These are phyloP conservation scores for Citrus glauca DNA, from an alignment of 345 rosid species.

Conservation along the genomic window DNA sequence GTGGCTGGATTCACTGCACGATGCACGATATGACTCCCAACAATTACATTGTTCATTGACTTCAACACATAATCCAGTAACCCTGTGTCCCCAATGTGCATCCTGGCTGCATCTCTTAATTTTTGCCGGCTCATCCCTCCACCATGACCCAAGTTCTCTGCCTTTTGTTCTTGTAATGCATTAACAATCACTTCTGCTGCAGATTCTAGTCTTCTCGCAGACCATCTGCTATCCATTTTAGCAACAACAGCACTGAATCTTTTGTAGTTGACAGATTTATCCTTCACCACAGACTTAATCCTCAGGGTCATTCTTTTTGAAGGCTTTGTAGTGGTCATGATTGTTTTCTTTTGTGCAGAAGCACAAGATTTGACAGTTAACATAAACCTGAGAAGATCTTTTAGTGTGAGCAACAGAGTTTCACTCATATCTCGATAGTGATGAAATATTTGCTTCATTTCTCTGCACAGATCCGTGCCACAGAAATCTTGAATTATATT, in stretches of 20 bases:
- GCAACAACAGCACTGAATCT: constrained; percentile 43
- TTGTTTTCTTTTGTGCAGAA: constrained; percentile 30
- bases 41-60: constrained; percentile 70
- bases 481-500: constrained; percentile 41
- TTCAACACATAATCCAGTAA: constrained; percentile 80
- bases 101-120: constrained; percentile 84
- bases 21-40: constrained; percentile 48
- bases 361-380: constrained; percentile 51
- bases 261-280: constrained; percentile 34
- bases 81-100: constrained; percentile 90
- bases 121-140: constrained; percentile 93
- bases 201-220: constrained; percentile 65
- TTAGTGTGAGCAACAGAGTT: constrained; percentile 50
- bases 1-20: constrained; percentile 59
- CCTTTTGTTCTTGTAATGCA: constrained; percentile 53
- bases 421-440: constrained; percentile 62
- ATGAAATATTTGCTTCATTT: constrained; percentile 42
- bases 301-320: constrained; percentile 16
- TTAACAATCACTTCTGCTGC: constrained; percentile 78
- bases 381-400: constrained; percentile 73
- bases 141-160: constrained; percentile 20
- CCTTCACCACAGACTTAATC: constrained; percentile 32
- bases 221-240: constrained; percentile 77
- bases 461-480: constrained; percentile 20
- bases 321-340: constrained; percentile 14